phyloP scores from a whole-genome alignment of 1,284 basidiomycete genomes.

The Rhodotorula glutinis region DNA sequence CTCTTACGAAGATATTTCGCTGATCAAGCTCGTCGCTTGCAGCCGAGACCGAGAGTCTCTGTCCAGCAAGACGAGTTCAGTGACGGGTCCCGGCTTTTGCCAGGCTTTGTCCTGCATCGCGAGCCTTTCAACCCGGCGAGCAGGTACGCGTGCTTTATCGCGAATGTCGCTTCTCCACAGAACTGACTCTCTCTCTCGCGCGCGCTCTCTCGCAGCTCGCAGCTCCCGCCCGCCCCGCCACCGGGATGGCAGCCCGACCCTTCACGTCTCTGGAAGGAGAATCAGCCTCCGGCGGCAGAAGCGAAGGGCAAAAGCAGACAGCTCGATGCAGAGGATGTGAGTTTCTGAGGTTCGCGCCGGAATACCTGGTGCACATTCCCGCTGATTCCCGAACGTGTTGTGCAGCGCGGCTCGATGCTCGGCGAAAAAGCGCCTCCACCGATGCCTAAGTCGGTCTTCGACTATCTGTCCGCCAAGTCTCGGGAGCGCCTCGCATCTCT shows the following conservation, averaged over 20 bases:
- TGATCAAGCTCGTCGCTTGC: neutral
- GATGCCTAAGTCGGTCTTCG: conserved; percentile 68
- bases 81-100: conserved; percentile 69
- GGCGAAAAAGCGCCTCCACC: conserved; percentile 71
- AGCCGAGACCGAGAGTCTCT: neutral
- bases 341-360: too few relatives aligned
- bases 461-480: conserved; percentile 87
- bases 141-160: neutral
- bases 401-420: conserved; percentile 73
- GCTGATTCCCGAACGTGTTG: too few relatives aligned
- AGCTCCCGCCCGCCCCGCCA: conserved; percentile 74
- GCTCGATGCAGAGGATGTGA: conserved; percentile 67
- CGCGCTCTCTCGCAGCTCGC: conserved; percentile 42
- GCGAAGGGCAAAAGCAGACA: conserved; percentile 49
- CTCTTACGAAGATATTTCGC: neutral
- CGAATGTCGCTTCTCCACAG: conserved; percentile 57
- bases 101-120: conserved; percentile 70
- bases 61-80: conserved; percentile 54
- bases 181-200: too few relatives aligned
- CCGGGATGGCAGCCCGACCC: conserved; percentile 82
- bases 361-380: too few relatives aligned
- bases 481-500: conserved; percentile 74
- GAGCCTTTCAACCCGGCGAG: conserved; percentile 63
- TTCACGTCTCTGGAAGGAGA: conserved; percentile 66
- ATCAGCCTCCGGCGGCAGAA: conserved; percentile 40